Conservation (phyloP, 2,329 filamentous ascomycete species). For the Aspergillus intermedius region DNA sequence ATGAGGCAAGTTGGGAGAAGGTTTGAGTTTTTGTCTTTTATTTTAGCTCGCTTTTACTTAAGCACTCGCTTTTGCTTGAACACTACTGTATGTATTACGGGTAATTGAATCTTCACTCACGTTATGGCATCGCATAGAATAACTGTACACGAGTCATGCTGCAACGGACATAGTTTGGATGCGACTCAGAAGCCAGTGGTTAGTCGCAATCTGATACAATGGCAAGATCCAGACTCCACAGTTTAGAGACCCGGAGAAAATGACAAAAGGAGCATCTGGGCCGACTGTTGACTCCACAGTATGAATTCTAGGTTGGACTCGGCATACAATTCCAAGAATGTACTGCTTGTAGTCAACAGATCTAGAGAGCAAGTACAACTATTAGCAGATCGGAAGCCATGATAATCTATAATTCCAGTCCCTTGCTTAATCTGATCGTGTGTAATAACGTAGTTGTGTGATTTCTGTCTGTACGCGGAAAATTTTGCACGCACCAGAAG, state of each 20-base stretch:
- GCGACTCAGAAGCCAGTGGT: too few relatives aligned
- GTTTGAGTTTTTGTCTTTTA: slow-evolving; percentile 41
- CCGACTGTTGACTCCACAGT: not conserved
- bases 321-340: not conserved
- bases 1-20: slow-evolving; percentile 61
- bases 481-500: not conserved
- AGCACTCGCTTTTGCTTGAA: not conserved
- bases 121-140: too few relatives aligned
- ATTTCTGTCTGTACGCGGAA: not conserved
- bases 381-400: not conserved
- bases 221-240: not conserved
- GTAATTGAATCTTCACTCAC: too few relatives aligned
- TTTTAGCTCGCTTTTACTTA: not conserved
- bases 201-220: too few relatives aligned
- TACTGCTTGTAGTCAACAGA: not conserved
- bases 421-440: not conserved
- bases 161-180: too few relatives aligned
- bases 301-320: not conserved
- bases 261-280: not conserved
- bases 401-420: too few relatives aligned
- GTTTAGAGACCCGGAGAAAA: not conserved
- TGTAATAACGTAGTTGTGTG: not conserved
- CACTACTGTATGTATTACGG: too few relatives aligned
- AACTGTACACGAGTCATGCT: too few relatives aligned
- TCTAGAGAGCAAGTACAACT: not conserved